Percentiles rank a stretch among this genome's conserved stretches.
Evolutionary conservation across 345 rosid genomes (phyloP).

Genomic region (Turritis glabra): DNA sequence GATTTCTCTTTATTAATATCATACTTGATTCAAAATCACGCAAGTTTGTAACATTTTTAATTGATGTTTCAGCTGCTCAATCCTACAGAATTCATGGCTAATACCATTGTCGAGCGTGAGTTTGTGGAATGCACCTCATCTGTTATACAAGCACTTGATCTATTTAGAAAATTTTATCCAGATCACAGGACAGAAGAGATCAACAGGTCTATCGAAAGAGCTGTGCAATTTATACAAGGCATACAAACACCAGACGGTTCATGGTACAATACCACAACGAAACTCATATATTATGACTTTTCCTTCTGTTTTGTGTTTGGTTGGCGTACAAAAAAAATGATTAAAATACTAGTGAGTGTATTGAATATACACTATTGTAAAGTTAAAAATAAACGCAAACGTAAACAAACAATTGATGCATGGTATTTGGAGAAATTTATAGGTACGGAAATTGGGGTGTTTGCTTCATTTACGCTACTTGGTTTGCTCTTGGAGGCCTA

Average conservation of each 20-base stretch:
- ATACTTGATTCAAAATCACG: neutral
- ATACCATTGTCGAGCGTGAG: constrained; percentile 44
- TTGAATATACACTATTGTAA: too few species aligned
- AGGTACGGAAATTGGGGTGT: neutral
- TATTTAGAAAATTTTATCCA: constrained; percentile 45
- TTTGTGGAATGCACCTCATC: constrained; percentile 57
- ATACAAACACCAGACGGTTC: constrained; percentile 47
- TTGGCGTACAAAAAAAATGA: too few species aligned
- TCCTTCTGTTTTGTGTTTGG: too few species aligned
- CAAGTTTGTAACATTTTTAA: neutral
- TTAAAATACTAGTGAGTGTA: too few species aligned
- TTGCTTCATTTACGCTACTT: constrained; percentile 44
- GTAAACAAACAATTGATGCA: too few species aligned
- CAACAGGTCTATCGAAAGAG: constrained; percentile 25
- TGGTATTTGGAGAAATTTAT: neutral
- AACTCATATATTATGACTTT: too few species aligned
- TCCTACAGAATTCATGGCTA: too few species aligned
- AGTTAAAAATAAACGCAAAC: too few species aligned
- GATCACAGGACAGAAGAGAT: constrained; percentile 49
- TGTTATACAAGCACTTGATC: constrained; percentile 41
- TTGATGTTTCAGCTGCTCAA: neutral
- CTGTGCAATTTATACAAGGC: constrained; percentile 36
- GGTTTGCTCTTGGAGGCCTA: constrained; percentile 55
- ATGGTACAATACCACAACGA: too few species aligned
- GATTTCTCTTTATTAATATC: neutral